Evolutionary conservation across 225 moss, liverwort and hornwort species (phyloP).

Genomic region (Sphagnum tenellum): DNA sequence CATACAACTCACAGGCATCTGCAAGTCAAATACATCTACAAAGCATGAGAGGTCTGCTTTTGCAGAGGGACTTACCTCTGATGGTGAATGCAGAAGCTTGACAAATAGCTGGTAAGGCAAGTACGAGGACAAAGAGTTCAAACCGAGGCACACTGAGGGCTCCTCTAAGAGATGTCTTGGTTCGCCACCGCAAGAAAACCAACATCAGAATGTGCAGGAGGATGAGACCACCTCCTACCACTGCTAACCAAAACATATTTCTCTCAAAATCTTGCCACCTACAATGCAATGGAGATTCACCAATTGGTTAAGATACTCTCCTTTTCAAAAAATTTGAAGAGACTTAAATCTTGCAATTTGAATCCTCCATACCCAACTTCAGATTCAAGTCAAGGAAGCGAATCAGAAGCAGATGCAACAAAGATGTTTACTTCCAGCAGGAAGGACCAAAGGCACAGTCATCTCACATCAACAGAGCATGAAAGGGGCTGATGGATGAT

Average conservation of each 20-base stretch:
- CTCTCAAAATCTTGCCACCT: constrained; percentile 80
- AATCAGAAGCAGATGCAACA: too few species aligned
- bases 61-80: constrained; percentile 32
- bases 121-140: constrained; percentile 66
- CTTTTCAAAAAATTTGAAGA: too few species aligned
- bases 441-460: too few species aligned
- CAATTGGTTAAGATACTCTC: too few species aligned
- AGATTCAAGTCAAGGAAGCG: too few species aligned
- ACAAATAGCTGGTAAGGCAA: constrained; percentile 65
- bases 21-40: neutral
- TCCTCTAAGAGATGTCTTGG: constrained; percentile 63
- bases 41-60: neutral
- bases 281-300: too few species aligned
- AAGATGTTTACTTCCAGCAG: too few species aligned
- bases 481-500: too few species aligned
- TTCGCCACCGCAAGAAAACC: constrained; percentile 67
- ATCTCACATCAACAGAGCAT: too few species aligned
- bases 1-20: neutral
- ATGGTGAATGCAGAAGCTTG: constrained; percentile 76
- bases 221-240: constrained; percentile 55
- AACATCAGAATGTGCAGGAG: constrained; percentile 49
- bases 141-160: constrained; percentile 67
- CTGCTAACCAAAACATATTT: constrained; percentile 78
- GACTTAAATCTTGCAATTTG: too few species aligned
- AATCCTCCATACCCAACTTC: too few species aligned